Base-by-base conservation (phyloP, 106 monocot species). In the Allium sativum region DNA sequence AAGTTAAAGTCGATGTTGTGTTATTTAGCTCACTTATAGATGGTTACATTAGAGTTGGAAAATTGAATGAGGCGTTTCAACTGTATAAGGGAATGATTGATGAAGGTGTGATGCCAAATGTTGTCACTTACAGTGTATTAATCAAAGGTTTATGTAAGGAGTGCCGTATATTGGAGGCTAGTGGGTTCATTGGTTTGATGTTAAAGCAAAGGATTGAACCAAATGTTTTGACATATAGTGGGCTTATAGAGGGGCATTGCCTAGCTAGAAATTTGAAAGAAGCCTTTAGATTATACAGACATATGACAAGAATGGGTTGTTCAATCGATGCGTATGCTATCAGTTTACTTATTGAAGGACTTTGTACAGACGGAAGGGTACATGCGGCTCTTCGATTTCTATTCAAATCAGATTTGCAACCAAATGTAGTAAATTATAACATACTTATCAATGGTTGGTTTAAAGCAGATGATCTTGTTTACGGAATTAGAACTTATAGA, bases 1-100 rank as follows among this genome's bases (percentile, higher is more conserved):
- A 76, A 21, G 42, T 79, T 52, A 75, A 61, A 59, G 78, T 75
- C 2, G 83, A 83, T 65, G 79, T 83, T 7, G 78, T 83, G 59
- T 40, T 84, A 22, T 76, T 79, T 46, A 76, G 83, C 64, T 84
- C 83, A 17, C 61, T 84, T 40, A 54, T 84, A 0, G 76, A 72
- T 62, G 83, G 83, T 7, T 79, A 76, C 63, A 69, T 69, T 62
- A 68, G 76, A 73, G 7, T 68, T 3, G 76, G 79, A 44, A 47
- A 70, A 47, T 13, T 76, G 43, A 42, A 51, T 7, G 56, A 72
- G 68, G 72, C 73, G 8, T 76, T 66, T n/a, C 66, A 63, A 20
- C 18, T 76, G 12, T 79, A 65, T 57, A 59, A 55, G 45, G 66
- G 45, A 61, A 84, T 84, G 83, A 0, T 66, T 42, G 53, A 68